Conservation (phyloP, 2,329 filamentous ascomycete species). For the Moelleriella libera region DNA sequence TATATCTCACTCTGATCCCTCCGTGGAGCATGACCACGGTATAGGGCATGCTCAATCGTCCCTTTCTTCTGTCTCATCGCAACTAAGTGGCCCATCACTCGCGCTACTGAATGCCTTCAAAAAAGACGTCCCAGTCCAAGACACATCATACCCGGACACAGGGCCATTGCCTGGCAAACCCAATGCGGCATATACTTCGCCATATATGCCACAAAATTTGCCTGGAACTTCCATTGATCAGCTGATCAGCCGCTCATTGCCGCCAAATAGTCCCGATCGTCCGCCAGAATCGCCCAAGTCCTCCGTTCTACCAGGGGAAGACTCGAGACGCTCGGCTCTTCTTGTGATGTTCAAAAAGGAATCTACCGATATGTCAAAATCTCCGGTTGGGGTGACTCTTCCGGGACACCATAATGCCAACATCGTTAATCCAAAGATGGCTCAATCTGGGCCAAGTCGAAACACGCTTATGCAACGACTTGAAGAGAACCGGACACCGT, state of each 20-base stretch:
- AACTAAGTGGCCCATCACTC: conserved; percentile 27
- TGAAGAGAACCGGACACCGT: not conserved
- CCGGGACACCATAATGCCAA: not conserved
- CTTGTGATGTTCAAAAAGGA: conserved; percentile 40
- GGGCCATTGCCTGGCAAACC: not conserved
- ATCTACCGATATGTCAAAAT: not conserved
- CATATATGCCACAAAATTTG: not conserved
- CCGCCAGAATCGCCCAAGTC: conserved; percentile 12
- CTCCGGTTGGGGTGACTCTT: not conserved
- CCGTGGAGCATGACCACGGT: not conserved
- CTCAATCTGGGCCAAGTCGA: not conserved
- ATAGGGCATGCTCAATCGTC: not conserved
- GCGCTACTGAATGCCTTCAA: conserved; percentile 31
- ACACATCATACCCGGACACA: not conserved
- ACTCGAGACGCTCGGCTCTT: conserved; percentile 31
- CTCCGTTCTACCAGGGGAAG: conserved; percentile 9
- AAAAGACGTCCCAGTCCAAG: conserved; percentile 9
- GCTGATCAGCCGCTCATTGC: not conserved
- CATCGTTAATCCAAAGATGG: not conserved
- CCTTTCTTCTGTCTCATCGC: conserved; percentile 7
- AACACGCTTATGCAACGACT: not conserved
- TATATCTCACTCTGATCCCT: conserved; percentile 4
- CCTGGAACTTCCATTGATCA: not conserved
- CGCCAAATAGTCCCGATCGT: not conserved
- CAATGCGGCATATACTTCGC: not conserved